These are phyloP conservation scores for Proliferodiscus dingleyae DNA, from an alignment of 2,329 filamentous ascomycete genomes.

Conservation along the genomic window DNA sequence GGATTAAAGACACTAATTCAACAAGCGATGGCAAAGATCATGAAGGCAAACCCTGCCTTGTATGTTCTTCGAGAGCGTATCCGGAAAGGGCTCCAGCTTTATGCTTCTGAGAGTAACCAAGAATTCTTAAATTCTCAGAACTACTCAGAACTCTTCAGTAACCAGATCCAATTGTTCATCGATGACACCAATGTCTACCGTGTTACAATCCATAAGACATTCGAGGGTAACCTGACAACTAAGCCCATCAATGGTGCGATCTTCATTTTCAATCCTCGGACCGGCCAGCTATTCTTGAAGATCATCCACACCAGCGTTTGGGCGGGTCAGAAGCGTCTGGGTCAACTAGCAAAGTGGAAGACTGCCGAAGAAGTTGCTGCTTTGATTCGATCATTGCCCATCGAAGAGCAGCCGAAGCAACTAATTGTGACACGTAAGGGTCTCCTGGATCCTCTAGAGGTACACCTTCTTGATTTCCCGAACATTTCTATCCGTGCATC, in stretches of 20 bases:
- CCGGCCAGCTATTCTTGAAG: conserved; percentile 95
- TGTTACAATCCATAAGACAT: conserved; percentile 99
- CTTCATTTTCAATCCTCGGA: conserved; percentile 99
- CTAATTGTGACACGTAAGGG: conserved; percentile 97
- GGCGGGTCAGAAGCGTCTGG: conserved; percentile 98
- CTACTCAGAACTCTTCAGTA: conserved; percentile 98
- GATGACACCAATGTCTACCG: conserved; percentile 99
- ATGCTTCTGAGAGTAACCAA: conserved; percentile 97
- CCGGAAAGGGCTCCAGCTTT: conserved; percentile 93
- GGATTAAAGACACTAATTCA: conserved; percentile 92
- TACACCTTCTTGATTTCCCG: conserved; percentile 95
- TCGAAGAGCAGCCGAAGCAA: conserved; percentile 98
- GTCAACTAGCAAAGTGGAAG: conserved; percentile 98
- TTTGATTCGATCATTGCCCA: conserved; percentile 87
- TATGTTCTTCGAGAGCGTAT: conserved; percentile 98
- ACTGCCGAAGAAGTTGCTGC: conserved; percentile 99
- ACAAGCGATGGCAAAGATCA: conserved; percentile 98
- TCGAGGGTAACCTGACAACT: conserved; percentile 97
- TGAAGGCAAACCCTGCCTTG: conserved; percentile 97
- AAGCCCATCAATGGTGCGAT: conserved; percentile 99
- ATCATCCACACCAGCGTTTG: conserved; percentile 99
- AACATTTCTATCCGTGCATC: conserved; percentile 98
- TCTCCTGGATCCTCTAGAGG: conserved; percentile 92
- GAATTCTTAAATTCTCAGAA: conserved; percentile 99
- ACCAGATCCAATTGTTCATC: conserved; percentile 97